Base-by-base conservation (phyloP, 768 basidiomycete species). In the Lentinus brumalis region DNA sequence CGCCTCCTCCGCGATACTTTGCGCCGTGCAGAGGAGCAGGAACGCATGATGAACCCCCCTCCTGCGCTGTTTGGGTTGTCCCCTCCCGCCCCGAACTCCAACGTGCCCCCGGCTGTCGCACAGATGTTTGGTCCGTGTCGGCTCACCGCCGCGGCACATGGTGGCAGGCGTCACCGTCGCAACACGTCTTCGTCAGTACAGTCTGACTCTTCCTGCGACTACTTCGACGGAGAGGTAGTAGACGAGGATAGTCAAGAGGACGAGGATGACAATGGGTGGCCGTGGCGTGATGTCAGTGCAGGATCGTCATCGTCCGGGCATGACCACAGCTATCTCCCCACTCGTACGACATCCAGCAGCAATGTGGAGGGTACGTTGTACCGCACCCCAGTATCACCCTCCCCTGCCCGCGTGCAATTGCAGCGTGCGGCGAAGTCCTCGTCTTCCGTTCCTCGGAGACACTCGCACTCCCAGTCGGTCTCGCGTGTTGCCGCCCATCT, bases 1-100 rank as follows among this genome's bases (percentile, higher is more conserved):
- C 77, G 79, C 10, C 79, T 87, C 49, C 76, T 87, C 51, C 76
- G 85, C 53, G 80, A 86, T 62, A 79, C 86, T 10, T 79, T 87
- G 55, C 72, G 76, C 31, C 76, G 81, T 50, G 85, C 78, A 65
- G 82, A 78, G 50, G 76, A 77, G 75, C 72, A 76, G 64, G 68
- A 75, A 69, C 73, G 81, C 66, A 49, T 69, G 46, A 41, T 57
- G 32, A 60, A 47, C 60, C 53, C 62, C 65, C 42, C 67, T 41
- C 61, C 71, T 59, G 39, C 69, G 31, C 57, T 69, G 44, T 55
- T 68, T 51, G 58, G 57, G 38, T 50, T 69, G 40, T 31, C 44
- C 26, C 58, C 59, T 7, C 30, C 61, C 8, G 32, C 53, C 7
- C 47, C 57, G 21, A 42, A 12, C 35, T 16, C 53, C 30, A 55